Percentiles rank a stretch among this genome's conserved stretches.
phyloP scores from a whole-genome alignment of 371 early-diverging fungal species.

The Rhizopus delemar region DNA sequence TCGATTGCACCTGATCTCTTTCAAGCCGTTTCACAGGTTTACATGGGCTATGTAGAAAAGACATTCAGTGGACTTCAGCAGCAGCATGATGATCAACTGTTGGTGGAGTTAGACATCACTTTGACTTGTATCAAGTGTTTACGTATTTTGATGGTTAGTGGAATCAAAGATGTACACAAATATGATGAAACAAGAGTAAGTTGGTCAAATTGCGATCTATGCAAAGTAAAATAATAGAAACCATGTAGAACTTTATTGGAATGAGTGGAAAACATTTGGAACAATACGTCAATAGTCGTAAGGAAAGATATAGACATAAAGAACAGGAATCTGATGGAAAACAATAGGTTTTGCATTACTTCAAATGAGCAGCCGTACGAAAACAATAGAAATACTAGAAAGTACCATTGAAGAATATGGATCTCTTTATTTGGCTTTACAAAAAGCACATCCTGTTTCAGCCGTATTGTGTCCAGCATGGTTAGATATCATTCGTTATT shows the following conservation, averaged over 20 bases:
- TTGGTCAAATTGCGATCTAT: background rate
- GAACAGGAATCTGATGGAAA: background rate
- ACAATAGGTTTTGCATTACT: conserved; percentile 8
- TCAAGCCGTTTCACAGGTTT: conserved; percentile 59
- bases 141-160: conserved; percentile 71
- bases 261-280: conserved; percentile 58
- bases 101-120: conserved; percentile 51
- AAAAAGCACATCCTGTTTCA: conserved; percentile 69
- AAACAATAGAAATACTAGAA: conserved; percentile 31
- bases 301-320: conserved; percentile 12
- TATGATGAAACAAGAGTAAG: conserved; percentile 59
- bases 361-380: conserved; percentile 14
- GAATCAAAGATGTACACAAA: conserved; percentile 69
- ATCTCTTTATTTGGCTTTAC: conserved; percentile 77
- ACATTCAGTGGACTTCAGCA: no score
- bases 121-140: conserved; percentile 70
- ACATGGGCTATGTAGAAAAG: conserved; percentile 51
- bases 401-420: conserved; percentile 74
- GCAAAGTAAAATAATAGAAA: background rate
- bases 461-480: conserved; percentile 70
- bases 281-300: conserved; percentile 60
- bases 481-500: conserved; percentile 70
- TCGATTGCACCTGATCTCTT: conserved; percentile 69
- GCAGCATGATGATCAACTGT: conserved; percentile 1
- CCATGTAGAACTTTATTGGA: conserved; percentile 47